A percentile compares a stretch with the other conserved stretches of the same genome.
Conservation (phyloP, 768 basidiomycete genomes). For the Tulasnella sp. region DNA sequence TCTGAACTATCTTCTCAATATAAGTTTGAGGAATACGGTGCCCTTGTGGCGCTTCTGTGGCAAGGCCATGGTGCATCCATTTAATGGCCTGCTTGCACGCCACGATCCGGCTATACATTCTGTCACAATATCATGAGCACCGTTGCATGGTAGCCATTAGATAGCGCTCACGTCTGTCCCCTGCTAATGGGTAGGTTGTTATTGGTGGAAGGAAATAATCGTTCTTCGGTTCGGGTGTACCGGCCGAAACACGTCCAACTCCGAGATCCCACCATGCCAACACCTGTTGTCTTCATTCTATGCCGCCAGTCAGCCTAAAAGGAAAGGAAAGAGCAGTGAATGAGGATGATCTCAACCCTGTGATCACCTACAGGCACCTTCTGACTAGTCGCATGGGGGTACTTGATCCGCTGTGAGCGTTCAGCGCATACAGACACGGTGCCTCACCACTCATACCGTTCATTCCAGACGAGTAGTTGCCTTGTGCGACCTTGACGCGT, state of each 20-base stretch:
- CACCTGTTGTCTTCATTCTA: not conserved
- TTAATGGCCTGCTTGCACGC: no score
- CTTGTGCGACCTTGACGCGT: slow-evolving; percentile 86
- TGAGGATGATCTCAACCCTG: slow-evolving; percentile 43
- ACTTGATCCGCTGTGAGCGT: slow-evolving; percentile 28
- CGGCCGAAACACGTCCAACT: no score
- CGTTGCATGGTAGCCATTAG: no score
- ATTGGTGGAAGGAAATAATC: no score
- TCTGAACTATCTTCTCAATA: slow-evolving; percentile 97
- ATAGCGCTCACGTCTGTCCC: no score
- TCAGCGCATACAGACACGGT: not conserved
- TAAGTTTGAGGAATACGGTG: slow-evolving; percentile 57
- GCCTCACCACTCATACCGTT: not conserved
- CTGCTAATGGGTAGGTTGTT: no score
- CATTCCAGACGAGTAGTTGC: slow-evolving; percentile 37
- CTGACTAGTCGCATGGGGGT: slow-evolving; percentile 57
- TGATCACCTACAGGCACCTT: slow-evolving; percentile 71
- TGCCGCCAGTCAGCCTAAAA: slow-evolving; percentile 17
- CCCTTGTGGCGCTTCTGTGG: slow-evolving; percentile 1
- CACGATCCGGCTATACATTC: no score
- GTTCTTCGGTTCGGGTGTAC: no score
- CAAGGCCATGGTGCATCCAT: slow-evolving; percentile 6
- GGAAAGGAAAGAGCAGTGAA: slow-evolving; percentile 20
- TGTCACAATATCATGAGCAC: no score
- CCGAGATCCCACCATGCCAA: no score